phyloP scores from a whole-genome alignment of 1,284 basidiomycete species.

The Naganishia albida region DNA sequence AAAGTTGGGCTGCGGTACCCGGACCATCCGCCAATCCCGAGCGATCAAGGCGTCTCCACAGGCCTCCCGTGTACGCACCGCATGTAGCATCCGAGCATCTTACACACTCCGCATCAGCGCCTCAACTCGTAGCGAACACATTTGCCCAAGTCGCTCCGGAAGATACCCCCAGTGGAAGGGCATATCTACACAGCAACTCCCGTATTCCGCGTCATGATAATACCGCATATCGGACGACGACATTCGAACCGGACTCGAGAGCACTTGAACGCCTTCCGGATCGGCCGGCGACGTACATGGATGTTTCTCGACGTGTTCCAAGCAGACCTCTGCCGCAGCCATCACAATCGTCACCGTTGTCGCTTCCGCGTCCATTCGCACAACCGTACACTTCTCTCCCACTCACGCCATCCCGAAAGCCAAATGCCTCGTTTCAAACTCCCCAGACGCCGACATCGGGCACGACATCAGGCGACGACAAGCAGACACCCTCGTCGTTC shows the following conservation, averaged over 20 bases:
- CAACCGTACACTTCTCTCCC: not conserved
- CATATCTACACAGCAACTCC: not conserved
- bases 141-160: not conserved
- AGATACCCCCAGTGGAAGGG: not conserved
- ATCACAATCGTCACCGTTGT: not conserved
- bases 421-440: not conserved
- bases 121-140: not conserved
- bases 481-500: not conserved
- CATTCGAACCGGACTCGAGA: conserved; percentile 13
- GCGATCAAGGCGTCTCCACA: not conserved
- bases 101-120: conserved; percentile 4
- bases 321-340: not conserved
- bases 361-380: not conserved
- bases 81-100: conserved; percentile 5
- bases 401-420: conserved; percentile 6
- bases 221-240: not conserved
- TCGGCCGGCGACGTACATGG: not conserved
- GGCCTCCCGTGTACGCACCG: conserved; percentile 16
- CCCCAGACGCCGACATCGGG: not conserved
- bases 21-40: not conserved
- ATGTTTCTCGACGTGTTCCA: not conserved
- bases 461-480: not conserved
- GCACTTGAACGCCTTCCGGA: conserved; percentile 11
- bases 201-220: too few relatives aligned
- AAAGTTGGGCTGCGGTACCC: not conserved